Evolutionary conservation across 2,329 filamentous ascomycete genomes (phyloP).

Genomic region (Beauveria sp.): DNA sequence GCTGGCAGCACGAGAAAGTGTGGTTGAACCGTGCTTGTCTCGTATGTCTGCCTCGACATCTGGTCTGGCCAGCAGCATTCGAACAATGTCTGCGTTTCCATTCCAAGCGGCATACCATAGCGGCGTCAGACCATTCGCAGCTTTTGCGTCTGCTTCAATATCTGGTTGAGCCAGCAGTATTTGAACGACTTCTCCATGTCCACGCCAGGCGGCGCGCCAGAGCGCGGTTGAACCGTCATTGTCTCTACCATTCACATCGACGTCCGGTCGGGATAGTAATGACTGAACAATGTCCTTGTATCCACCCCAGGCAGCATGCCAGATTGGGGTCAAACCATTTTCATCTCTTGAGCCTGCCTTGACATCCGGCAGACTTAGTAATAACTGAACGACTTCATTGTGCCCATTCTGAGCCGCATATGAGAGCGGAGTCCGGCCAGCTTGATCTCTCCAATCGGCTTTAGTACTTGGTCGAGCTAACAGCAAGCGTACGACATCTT

Average conservation of each 20-base stretch:
- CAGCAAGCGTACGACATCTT: neutral
- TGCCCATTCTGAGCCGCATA: neutral
- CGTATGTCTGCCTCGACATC: neutral
- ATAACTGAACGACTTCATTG: neutral
- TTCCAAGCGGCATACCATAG: neutral
- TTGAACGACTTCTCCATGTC: neutral
- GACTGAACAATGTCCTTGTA: neutral
- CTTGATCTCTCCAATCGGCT: neutral
- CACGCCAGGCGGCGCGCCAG: neutral
- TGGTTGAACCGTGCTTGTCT: neutral
- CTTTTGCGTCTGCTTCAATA: neutral
- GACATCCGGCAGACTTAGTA: neutral
- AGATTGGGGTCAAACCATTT: neutral
- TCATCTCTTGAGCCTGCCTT: neutral
- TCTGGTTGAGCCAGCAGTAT: neutral
- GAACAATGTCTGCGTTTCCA: neutral
- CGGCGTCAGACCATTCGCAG: neutral
- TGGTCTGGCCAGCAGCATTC: neutral
- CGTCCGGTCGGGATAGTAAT: neutral
- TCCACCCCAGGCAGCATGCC: neutral
- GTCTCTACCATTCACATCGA: neutral
- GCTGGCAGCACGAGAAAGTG: neutral
- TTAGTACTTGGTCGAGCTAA: neutral
- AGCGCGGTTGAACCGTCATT: neutral
- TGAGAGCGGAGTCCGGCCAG: neutral